Percentiles rank a stretch among this genome's conserved stretches.
phyloP scores from a whole-genome alignment of 1,284 basidiomycete genomes.

The Papiliotrema nemorosa region DNA sequence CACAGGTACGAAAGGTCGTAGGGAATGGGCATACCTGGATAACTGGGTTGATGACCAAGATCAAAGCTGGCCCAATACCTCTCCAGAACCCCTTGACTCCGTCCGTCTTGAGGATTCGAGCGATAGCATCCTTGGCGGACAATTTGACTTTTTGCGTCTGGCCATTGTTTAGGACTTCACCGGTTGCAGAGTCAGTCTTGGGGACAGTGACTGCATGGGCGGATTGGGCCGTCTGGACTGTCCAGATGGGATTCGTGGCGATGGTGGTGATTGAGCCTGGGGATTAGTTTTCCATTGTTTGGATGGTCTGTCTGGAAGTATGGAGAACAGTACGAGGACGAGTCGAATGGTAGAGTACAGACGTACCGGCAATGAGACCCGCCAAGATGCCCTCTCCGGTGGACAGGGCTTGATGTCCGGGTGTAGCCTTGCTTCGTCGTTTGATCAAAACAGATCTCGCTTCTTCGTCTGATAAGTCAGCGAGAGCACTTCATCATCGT shows the following conservation, averaged over 20 bases:
- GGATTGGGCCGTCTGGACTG: slow-evolving; percentile 87
- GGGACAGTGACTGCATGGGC: slow-evolving; percentile 52
- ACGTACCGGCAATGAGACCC: slow-evolving; percentile 75
- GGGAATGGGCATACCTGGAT: slow-evolving; percentile 62
- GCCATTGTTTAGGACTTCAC: neutral
- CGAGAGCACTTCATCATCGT: neutral
- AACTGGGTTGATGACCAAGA: slow-evolving; percentile 93
- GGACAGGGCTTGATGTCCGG: slow-evolving; percentile 61
- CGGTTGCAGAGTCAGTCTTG: neutral
- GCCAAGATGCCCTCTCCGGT: slow-evolving; percentile 87
- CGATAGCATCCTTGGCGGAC: slow-evolving; percentile 65
- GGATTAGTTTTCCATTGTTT: too few relatives aligned
- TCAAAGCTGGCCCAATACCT: slow-evolving; percentile 90
- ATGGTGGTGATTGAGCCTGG: slow-evolving; percentile 84
- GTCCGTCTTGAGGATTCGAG: slow-evolving; percentile 70
- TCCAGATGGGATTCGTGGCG: slow-evolving; percentile 93
- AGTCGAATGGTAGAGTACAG: too few relatives aligned
- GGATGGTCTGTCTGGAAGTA: too few relatives aligned
- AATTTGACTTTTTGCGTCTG: slow-evolving; percentile 52
- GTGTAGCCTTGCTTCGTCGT: slow-evolving; percentile 50
- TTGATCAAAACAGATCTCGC: slow-evolving; percentile 51
- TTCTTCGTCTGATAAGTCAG: slow-evolving; percentile 51
- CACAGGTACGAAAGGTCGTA: too few relatives aligned
- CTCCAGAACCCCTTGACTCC: slow-evolving; percentile 83
- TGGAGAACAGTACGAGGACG: too few relatives aligned